Base-by-base conservation (phyloP, 2,329 filamentous ascomycete genomes). In the Fusarium oxysporum region DNA sequence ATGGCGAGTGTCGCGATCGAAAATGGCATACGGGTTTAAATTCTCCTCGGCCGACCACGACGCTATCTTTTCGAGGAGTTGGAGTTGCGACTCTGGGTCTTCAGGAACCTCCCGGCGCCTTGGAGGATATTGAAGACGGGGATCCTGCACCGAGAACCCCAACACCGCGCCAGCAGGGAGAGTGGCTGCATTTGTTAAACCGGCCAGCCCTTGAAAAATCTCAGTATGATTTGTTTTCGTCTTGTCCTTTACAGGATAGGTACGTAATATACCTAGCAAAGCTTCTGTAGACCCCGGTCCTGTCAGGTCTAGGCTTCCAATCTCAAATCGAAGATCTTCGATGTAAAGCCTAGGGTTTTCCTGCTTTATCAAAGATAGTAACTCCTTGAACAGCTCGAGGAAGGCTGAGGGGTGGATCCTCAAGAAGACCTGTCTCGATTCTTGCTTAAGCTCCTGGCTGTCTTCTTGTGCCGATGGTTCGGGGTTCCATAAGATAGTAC, bases 321-420 rank as follows among this genome's bases (percentile, higher is more conserved):
- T 85, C 74, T 94, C 91, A 67, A 91, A 93, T 1, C 92, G 89
- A 38, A 93, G 79, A 76, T 94, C 92, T 74, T 93, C 91, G 12
- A 93, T 84, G 35, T 87, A 88, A 11, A 93, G 85, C 8, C 85
- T 83, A 3, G 91, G 91, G 43, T 86, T 91, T 72, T 90, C 88
- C 69, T 88, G 86, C 76, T 89, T 92, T 23, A 85, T 84, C 4
- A 90, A 80, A 5, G 85, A 84, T 21, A 90, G 76, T 5, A 94
- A 80, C 67, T 92, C 87, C 28, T 90, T 85, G 85, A 93, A 95
- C 0, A 92, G 80, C 74, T 93, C 88, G 4, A 90, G 82, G 76
- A 94, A 96, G 11, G 92, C 92, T 25, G 95, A 92, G 5, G 96
- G 96, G 80, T 98, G 96, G 3, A 96, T 84, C 61, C 95, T 88